These are phyloP conservation scores for Lipomyces kockii DNA, from an alignment of 805 yeast species.

Conservation along the genomic window DNA sequence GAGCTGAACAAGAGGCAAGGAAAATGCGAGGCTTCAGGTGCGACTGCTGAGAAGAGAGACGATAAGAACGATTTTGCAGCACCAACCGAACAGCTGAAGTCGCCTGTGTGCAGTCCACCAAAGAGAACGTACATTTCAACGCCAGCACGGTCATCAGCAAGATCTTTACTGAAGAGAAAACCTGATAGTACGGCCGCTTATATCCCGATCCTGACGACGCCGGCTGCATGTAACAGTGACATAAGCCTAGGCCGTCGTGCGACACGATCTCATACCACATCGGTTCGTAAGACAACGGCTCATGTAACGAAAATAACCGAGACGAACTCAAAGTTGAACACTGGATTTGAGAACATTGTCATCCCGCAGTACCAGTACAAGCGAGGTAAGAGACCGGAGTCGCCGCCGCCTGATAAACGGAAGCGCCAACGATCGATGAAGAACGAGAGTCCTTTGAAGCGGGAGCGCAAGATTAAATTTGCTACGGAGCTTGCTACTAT, in stretches of 20 bases:
- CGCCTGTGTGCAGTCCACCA: neutral
- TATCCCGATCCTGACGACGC: neutral
- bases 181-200: neutral
- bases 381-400: conserved; percentile 31
- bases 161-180: conserved; percentile 7
- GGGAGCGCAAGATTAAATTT: conserved; percentile 24
- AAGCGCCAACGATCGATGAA: conserved; percentile 19
- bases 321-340: conserved; percentile 35
- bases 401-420: conserved; percentile 31
- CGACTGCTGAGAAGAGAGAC: neutral
- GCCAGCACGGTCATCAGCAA: conserved; percentile 4
- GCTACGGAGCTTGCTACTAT: conserved; percentile 20
- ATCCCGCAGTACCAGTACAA: conserved; percentile 30
- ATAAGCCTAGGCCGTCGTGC: neutral
- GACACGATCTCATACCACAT: conserved; percentile 1
- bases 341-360: conserved; percentile 45
- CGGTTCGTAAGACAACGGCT: neutral
- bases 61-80: conserved; percentile 3
- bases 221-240: neutral
- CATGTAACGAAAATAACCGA: conserved; percentile 26
- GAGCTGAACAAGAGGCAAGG: conserved; percentile 25
- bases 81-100: neutral
- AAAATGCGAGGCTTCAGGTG: neutral
- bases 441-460: conserved; percentile 28
- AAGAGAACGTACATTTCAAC: neutral